Evolutionary conservation across 1,284 basidiomycete genomes (phyloP).

Genomic region (Boletus calvinii): DNA sequence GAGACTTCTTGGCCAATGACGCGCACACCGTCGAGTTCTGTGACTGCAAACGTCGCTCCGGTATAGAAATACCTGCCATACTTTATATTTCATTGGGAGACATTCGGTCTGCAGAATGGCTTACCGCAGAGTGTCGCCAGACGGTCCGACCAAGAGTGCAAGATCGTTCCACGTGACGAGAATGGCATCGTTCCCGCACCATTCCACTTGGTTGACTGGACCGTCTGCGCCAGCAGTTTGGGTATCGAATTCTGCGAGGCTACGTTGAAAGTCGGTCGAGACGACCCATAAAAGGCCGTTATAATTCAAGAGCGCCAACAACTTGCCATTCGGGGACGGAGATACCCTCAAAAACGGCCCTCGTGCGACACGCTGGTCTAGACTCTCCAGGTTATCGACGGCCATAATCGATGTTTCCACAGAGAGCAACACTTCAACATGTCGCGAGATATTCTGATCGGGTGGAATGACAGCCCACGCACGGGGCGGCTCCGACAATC

Average conservation of each 20-base stretch:
- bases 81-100: constrained; percentile 36
- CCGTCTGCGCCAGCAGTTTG: constrained; percentile 53
- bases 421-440: constrained; percentile 83
- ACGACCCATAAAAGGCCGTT: constrained; percentile 85
- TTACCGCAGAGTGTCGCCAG: constrained; percentile 83
- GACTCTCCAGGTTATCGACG: constrained; percentile 82
- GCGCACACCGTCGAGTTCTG: constrained; percentile 87
- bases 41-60: constrained; percentile 75
- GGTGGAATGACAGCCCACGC: constrained; percentile 88
- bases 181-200: constrained; percentile 97
- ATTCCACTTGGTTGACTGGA: constrained; percentile 71
- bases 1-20: constrained; percentile 78
- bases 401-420: constrained; percentile 75
- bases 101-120: constrained; percentile 27
- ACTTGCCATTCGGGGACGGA: constrained; percentile 91
- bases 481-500: constrained; percentile 71
- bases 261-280: constrained; percentile 88
- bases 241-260: constrained; percentile 84
- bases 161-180: constrained; percentile 82
- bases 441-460: constrained; percentile 81
- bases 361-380: constrained; percentile 86
- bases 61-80: constrained; percentile 79
- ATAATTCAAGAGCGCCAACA: constrained; percentile 81
- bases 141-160: constrained; percentile 87
- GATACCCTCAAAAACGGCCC: constrained; percentile 89